phyloP scores from a whole-genome alignment of 495 filamentous ascomycete species.

The Aspergillus homomorphus region DNA sequence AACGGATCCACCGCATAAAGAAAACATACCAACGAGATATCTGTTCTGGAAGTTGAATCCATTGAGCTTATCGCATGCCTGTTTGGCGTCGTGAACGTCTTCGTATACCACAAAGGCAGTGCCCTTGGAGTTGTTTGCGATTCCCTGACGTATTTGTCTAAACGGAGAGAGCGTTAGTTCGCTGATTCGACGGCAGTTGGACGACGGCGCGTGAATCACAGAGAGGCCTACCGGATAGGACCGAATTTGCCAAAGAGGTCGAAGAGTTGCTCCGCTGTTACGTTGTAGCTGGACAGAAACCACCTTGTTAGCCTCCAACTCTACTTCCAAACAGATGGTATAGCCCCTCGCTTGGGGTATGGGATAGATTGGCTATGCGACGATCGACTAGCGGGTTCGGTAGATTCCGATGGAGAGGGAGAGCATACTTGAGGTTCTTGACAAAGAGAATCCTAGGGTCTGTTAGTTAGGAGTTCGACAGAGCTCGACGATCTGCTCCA shows the following conservation, averaged over 20 bases:
- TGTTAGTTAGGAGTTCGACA: constrained; percentile 9
- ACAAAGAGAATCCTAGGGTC: constrained; percentile 84
- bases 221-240: constrained; percentile 72
- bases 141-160: constrained; percentile 98
- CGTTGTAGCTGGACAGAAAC: constrained; percentile 71
- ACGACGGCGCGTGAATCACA: not conserved
- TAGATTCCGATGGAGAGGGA: constrained; percentile 20
- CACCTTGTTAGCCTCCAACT: constrained; percentile 17
- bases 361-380: constrained; percentile 5
- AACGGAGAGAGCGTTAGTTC: constrained; percentile 30
- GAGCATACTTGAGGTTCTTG: constrained; percentile 86
- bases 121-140: constrained; percentile 94
- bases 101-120: constrained; percentile 99
- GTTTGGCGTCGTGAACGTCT: constrained; percentile 98
- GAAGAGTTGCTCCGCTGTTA: constrained; percentile 89
- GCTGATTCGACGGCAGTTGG: not conserved
- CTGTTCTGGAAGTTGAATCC: constrained; percentile 99
- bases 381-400: constrained; percentile 9
- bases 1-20: not conserved
- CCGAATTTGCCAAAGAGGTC: constrained; percentile 94
- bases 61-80: constrained; percentile 98
- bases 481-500: not conserved
- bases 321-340: not conserved
- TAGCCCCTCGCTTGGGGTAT: not conserved
- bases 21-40: constrained; percentile 89